Conservation (phyloP, 1,139 yeast species). For the Yamadazyma atlantica region DNA sequence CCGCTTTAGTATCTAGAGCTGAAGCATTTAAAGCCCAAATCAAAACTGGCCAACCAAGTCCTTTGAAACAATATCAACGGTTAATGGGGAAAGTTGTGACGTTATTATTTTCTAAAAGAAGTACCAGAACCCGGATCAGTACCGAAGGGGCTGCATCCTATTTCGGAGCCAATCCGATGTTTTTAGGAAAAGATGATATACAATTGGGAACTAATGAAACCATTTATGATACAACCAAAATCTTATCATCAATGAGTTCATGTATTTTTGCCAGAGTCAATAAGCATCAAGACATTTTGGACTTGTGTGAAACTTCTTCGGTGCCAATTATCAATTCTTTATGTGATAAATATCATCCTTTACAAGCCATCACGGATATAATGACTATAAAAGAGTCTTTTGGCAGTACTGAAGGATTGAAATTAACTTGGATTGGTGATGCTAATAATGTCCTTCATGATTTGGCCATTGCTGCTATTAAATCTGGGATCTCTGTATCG, state of each 20-base stretch:
- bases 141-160: conserved; percentile 93
- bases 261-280: conserved; percentile 96
- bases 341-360: conserved; percentile 90
- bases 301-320: conserved; percentile 67
- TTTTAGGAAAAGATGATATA: conserved; percentile 92
- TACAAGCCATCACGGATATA: conserved; percentile 92
- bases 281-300: conserved; percentile 76
- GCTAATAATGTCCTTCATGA: conserved; percentile 95
- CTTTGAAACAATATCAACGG: conserved; percentile 51
- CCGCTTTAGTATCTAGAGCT: conserved; percentile 67
- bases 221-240: conserved; percentile 81
- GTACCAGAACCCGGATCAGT: conserved; percentile 92
- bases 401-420: conserved; percentile 58
- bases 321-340: conserved; percentile 94
- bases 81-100: conserved; percentile 82
- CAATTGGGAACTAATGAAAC: conserved; percentile 95
- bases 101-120: conserved; percentile 81
- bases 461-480: conserved; percentile 85
- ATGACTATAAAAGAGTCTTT: conserved; percentile 82
- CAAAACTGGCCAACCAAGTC: conserved; percentile 48
- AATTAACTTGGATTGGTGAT: conserved; percentile 95
- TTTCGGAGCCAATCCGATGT: conserved; percentile 96
- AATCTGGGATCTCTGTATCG: conserved; percentile 78
- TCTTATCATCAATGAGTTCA: conserved; percentile 91
- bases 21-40: conserved; percentile 56